phyloP scores from a whole-genome alignment of 441 rosid genomes.

The Syzygium malaccense region DNA sequence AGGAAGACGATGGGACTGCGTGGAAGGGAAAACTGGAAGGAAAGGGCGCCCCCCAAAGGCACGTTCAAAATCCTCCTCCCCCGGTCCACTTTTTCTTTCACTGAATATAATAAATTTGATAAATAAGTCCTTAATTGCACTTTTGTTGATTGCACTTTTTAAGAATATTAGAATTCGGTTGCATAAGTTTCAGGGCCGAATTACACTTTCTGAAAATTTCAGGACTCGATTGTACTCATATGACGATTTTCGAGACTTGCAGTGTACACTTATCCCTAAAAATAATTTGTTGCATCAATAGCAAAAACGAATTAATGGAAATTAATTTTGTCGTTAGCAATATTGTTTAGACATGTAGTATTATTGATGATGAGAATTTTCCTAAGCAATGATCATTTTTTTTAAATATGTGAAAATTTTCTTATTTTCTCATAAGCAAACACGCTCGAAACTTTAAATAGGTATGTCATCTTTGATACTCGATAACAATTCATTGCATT shows the following conservation, averaged over 20 bases:
- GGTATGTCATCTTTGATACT: fast-evolving
- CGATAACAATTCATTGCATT: neutral
- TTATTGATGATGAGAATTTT: fast-evolving
- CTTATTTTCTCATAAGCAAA: too few species aligned
- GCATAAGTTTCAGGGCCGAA: too few species aligned
- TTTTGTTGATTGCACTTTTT: too few species aligned
- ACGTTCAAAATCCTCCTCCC: neutral
- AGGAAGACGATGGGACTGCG: neutral
- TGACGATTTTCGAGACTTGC: too few species aligned
- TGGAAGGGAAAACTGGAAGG: neutral
- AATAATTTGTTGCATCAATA: too few species aligned
- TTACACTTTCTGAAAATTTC: fast-evolving
- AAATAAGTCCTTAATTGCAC: too few species aligned
- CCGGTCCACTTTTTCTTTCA: neutral
- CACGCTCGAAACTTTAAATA: neutral
- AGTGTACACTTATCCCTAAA: too few species aligned
- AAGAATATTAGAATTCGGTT: too few species aligned
- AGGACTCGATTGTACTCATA: too few species aligned
- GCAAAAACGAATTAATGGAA: too few species aligned
- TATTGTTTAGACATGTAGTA: neutral
- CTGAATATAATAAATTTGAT: too few species aligned
- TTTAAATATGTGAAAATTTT: too few species aligned
- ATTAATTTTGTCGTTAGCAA: neutral
- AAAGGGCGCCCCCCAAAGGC: neutral
- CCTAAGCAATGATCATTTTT: fast-evolving